Percentiles rank a stretch among this genome's conserved stretches.
Conservation (phyloP, 257 asterid species). For the Solanum clarkiae region DNA sequence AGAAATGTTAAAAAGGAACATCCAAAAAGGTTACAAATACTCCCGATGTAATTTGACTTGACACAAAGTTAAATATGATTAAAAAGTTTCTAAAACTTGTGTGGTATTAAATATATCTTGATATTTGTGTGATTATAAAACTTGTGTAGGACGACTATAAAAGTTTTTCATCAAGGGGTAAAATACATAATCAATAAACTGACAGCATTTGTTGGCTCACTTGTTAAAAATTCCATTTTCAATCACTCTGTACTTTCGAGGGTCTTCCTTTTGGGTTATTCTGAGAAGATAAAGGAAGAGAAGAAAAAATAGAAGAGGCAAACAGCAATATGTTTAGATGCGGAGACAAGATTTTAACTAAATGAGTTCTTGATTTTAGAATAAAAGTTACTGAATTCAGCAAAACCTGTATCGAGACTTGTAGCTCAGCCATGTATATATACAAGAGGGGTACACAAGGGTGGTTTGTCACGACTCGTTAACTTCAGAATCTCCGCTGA, state of each 20-base stretch:
- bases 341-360: neutral
- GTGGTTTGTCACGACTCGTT: neutral
- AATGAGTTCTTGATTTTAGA: neutral
- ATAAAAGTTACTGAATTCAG: neutral
- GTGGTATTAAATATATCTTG: neutral
- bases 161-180: neutral
- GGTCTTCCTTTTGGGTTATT: neutral
- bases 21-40: neutral
- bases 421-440: neutral
- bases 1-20: neutral
- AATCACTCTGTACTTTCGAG: neutral
- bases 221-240: neutral
- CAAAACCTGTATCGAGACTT: neutral
- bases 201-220: neutral
- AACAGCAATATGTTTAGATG: neutral
- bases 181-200: neutral
- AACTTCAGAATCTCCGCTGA: slow-evolving; percentile 51
- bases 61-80: neutral
- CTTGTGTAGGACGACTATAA: too few relatives aligned
- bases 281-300: neutral
- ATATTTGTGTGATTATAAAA: too few relatives aligned
- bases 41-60: neutral
- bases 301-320: neutral
- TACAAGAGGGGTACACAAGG: neutral
- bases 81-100: neutral